These are phyloP conservation scores for Hemisphaericaspora nanyangensis DNA, from an alignment of 805 yeast species.

Conservation along the genomic window DNA sequence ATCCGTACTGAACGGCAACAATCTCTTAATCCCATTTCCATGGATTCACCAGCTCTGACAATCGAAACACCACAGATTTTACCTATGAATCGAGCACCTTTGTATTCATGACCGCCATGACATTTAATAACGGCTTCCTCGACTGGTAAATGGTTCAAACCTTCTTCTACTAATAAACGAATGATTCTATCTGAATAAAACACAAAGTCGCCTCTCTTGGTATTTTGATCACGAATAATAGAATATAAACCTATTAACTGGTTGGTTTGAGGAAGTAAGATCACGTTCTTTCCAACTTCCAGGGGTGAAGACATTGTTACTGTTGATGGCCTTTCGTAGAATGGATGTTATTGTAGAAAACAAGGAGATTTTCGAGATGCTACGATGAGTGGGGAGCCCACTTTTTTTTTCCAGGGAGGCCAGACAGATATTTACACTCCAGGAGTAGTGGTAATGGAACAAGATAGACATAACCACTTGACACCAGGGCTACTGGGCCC, in stretches of 20 bases:
- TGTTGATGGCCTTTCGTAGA: not conserved
- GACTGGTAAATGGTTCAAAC: conserved; percentile 92
- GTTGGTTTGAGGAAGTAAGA: conserved; percentile 79
- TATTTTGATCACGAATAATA: conserved; percentile 78
- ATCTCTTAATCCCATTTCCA: conserved; percentile 98
- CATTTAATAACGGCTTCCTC: conserved; percentile 63
- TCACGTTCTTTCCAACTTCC: conserved; percentile 48
- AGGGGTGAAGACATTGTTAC: conserved; percentile 8
- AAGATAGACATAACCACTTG: too few species aligned
- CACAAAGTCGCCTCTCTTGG: conserved; percentile 88
- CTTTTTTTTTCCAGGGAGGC: too few species aligned
- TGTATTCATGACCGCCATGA: conserved; percentile 66
- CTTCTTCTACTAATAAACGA: conserved; percentile 90
- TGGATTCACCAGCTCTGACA: conserved; percentile 97
- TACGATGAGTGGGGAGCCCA: too few species aligned
- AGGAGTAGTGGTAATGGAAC: too few species aligned
- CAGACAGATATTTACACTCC: too few species aligned
- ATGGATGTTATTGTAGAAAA: not conserved
- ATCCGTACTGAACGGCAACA: conserved; percentile 95
- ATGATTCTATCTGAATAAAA: conserved; percentile 95
- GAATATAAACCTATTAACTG: conserved; percentile 86
- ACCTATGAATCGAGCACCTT: conserved; percentile 81
- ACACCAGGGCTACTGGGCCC: too few species aligned
- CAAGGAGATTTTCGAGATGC: too few species aligned
- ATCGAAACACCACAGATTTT: conserved; percentile 97